Base-by-base conservation (phyloP, 2,329 filamentous ascomycete species). In the Xylaria sp. region DNA sequence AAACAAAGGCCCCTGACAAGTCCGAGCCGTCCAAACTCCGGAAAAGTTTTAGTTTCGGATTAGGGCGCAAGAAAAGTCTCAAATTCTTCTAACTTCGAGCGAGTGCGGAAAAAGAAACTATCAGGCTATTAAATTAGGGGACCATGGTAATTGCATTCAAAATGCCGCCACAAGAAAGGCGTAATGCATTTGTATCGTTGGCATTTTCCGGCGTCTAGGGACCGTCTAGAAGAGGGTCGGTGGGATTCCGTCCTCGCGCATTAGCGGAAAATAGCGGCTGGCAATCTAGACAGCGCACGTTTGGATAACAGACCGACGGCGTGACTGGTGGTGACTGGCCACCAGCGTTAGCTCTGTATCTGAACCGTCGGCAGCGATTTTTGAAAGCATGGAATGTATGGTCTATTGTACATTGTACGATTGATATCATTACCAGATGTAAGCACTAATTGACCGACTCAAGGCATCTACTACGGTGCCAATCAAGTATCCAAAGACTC, bases 21-120 rank as follows among this genome's bases (percentile, higher is more conserved):
- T 17, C 46, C 1, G 64, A 66, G 17, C 47, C 44, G 9, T 64
- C 58, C 29, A 56, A 80, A 71, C 74, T 81, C 47, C 88, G 86
- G 74, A 87, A 87, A 65, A 82, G 88, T 25, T 90, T 92, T 68
- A 90, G 83, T 68, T 87, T 88, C 67, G 80, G 85, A 60, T 71
- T 92, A 11, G 87, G 90, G 4, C 80, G 87, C 71, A 93, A 92
- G 80, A 92, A 90, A 83, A 90, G 86, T 74, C 83, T 81, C 63
- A 79, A 80, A 63, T 71, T 80, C 58, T 70, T 75, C 58, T 74
- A 74, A 48, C 21, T 23, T 77, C 29, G 66, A 41, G 31, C n/a
- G 29, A 29, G 23, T 29, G 27, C 46, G 35, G 29, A n/a, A 35
- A 4, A 35, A 13, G 31, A 7, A 7, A 35, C 31, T n/a, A 17